Conservation (phyloP, 2,329 filamentous ascomycete species). For the Pyrenophora seminiperda region DNA sequence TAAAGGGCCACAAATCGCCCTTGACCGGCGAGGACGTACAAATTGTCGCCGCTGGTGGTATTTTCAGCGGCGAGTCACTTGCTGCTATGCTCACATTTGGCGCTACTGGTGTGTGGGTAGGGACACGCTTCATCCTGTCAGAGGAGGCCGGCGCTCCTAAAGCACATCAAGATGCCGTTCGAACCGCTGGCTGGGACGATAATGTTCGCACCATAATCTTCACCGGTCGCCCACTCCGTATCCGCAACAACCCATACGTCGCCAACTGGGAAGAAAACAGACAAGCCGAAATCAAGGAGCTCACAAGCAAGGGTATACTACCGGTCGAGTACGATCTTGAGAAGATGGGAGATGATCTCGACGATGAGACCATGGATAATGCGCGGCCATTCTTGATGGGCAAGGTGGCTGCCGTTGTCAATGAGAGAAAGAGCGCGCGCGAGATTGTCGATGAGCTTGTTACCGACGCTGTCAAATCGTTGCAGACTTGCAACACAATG, state of each 20-base stretch:
- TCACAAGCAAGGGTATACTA: conserved; percentile 86
- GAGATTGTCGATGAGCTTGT: conserved; percentile 95
- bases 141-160: conserved; percentile 94
- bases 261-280: conserved; percentile 95
- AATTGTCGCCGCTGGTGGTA: conserved; percentile 90
- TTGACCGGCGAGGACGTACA: conserved; percentile 86
- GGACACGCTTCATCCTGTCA: conserved; percentile 90
- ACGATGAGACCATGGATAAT: conserved; percentile 89
- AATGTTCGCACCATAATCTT: conserved; percentile 98
- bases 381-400: conserved; percentile 94
- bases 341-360: conserved; percentile 67
- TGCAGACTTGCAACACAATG: conserved; percentile 70
- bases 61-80: conserved; percentile 89
- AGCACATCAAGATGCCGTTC: conserved; percentile 93
- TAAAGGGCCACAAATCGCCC: conserved; percentile 80
- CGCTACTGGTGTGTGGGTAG: conserved; percentile 91
- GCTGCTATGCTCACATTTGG: conserved; percentile 92
- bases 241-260: conserved; percentile 93
- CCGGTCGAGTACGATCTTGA: conserved; percentile 95
- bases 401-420: conserved; percentile 91
- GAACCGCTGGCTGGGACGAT: conserved; percentile 90
- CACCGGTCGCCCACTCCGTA: conserved; percentile 91
- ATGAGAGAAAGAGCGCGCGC: conserved; percentile 90
- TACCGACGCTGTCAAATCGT: conserved; percentile 72
- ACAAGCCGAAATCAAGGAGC: conserved; percentile 84